Evolutionary conservation across 2,329 filamentous ascomycete genomes (phyloP), one percentile per base, ranked within the genome.

Genomic region (Trichoderma aggressivum): DNA sequence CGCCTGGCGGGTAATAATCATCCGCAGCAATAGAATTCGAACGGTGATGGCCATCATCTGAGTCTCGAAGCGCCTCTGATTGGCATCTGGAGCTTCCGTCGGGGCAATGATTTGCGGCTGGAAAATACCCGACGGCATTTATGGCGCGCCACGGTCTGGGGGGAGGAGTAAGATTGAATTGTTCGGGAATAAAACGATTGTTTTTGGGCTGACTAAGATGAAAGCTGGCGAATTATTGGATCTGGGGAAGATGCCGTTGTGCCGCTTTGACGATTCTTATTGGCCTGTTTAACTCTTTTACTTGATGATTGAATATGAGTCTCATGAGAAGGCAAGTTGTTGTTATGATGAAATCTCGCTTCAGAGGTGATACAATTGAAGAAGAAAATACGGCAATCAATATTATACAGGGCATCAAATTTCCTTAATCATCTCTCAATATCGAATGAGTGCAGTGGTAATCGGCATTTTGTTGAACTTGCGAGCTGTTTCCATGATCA

Each of bases 41-140:
- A 47, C 65, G 26, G 32, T 68, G 30, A 14, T 30, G 47, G 34
- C 55, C 39, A 50, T 50, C 55, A 50, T 39, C 10, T 56, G 53
- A 68, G 50, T 50, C 24, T 50, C 14, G n/a, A 60, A 60, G 55
- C 18, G 55, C 58, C 21, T 34, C 26, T 59, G 53, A 67, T 67
- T 67, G 53, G 64, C n/a, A 68, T 68, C n/a, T 30, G 8, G 26
- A 56, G 36, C 24, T 68, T 60, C 65, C 65, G 65, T 60, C 65
- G 65, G 65, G 64, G 16, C 7, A 24, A 24, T 7, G 18, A 34
- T 59, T 26, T 39, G 16, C 34, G 18, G 24, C n/a, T 26, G 8
- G 64, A 34, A 59, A 68, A 55, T 68, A 68, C 14, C 65, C 65
- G 65, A 68, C 65, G 65, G 65, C n/a, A 14, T n/a, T 68, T 55